Evolutionary conservation across 2,329 filamentous ascomycete genomes (phyloP).

Genomic region (Graphiopsis chlorocephala): DNA sequence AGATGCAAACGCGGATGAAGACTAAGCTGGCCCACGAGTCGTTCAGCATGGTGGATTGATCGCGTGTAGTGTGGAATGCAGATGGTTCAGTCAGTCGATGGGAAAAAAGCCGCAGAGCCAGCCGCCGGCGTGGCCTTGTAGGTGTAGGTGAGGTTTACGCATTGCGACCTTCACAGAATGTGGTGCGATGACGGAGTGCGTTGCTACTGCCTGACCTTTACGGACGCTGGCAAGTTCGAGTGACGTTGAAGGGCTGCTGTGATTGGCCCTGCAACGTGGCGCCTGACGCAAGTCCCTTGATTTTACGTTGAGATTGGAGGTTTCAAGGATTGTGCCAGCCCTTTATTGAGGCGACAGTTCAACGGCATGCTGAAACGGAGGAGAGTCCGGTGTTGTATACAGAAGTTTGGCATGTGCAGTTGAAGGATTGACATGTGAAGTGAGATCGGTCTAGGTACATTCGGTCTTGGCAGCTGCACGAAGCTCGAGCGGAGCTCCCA

Average conservation of each 20-base stretch:
- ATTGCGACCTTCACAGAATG: neutral
- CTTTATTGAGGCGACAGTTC: neutral
- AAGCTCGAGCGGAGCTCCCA: neutral
- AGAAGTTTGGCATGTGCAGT: neutral
- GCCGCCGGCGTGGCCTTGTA: neutral
- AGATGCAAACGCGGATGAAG: slow-evolving; percentile 24
- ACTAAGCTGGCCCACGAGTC: slow-evolving; percentile 22
- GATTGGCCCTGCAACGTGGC: neutral
- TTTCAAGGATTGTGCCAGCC: neutral
- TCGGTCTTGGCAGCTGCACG: neutral
- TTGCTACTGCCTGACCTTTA: neutral
- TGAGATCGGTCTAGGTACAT: neutral
- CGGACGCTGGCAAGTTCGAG: neutral
- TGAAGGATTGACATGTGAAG: neutral
- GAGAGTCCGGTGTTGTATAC: too few species aligned
- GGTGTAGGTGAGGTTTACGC: neutral
- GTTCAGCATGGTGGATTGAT: slow-evolving; percentile 20
- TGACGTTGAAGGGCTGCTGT: neutral
- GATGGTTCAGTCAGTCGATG: neutral
- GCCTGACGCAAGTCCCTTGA: neutral
- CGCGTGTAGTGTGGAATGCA: neutral
- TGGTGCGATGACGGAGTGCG: neutral
- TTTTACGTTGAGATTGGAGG: neutral
- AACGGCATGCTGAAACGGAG: neutral
- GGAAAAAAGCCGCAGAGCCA: neutral